Conservation (phyloP, 345 rosid genomes). For the Eucalyptus sp. region DNA sequence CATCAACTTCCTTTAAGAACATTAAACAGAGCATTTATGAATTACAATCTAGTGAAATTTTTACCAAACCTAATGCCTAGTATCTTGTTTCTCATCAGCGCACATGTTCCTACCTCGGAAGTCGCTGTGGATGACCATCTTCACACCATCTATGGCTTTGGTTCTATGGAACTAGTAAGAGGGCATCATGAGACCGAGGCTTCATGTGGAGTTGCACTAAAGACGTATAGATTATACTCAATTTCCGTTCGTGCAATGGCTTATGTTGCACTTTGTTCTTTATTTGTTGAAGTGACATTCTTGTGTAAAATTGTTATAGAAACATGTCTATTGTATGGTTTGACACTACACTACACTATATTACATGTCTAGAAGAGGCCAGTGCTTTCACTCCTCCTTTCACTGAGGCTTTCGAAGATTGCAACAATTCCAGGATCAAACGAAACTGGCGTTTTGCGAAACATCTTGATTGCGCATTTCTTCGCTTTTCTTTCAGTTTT, state of each 20-base stretch:
- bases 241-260: background rate
- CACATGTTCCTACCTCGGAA: slow-evolving; percentile 14
- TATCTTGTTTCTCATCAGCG: slow-evolving; percentile 8
- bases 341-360: background rate
- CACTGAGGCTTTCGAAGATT: background rate
- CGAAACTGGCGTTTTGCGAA: background rate
- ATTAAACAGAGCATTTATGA: background rate
- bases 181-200: background rate
- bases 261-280: background rate
- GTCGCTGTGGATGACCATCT: slow-evolving; percentile 18
- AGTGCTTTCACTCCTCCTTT: background rate
- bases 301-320: background rate
- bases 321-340: background rate
- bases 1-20: background rate
- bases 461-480: background rate
- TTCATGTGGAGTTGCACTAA: background rate
- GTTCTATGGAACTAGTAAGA: slow-evolving; percentile 13
- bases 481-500: background rate
- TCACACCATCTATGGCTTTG: slow-evolving; percentile 12
- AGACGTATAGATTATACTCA: background rate
- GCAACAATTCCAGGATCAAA: background rate
- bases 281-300: background rate
- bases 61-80: background rate
- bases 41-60: no score
- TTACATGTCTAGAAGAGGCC: background rate